These are phyloP conservation scores for Carex kokanica DNA, from an alignment of 176 grass and related monocot species.

Conservation along the genomic window DNA sequence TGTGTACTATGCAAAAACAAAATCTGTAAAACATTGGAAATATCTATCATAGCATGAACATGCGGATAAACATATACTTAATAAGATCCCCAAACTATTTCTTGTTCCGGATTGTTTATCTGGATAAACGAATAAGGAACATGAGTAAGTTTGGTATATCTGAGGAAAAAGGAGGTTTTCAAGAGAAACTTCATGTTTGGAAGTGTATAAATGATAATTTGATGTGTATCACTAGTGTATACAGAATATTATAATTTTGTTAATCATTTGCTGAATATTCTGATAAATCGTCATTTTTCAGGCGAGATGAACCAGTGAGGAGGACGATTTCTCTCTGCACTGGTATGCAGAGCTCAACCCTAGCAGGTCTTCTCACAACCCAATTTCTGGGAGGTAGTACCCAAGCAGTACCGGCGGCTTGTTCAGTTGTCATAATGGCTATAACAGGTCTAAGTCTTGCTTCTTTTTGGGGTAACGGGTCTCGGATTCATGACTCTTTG, in stretches of 20 bases:
- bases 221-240: background rate
- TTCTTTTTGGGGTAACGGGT: too few relatives aligned
- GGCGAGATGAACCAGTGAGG: conserved; percentile 64
- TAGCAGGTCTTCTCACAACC: conserved; percentile 80
- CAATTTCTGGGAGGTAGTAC: too few relatives aligned
- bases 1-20: background rate
- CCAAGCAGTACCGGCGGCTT: too few relatives aligned
- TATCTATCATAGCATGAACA: background rate
- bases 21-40: background rate
- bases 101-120: background rate
- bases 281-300: conserved; percentile 5
- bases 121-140: background rate
- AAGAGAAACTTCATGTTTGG: background rate
- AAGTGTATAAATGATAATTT: background rate
- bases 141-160: background rate
- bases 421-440: too few relatives aligned
- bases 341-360: conserved; percentile 92
- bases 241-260: background rate
- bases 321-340: conserved; percentile 92
- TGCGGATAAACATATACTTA: background rate
- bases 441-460: too few relatives aligned
- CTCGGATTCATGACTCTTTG: too few relatives aligned
- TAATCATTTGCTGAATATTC: background rate
- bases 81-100: background rate
- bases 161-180: background rate